Evolutionary conservation across 345 rosid genomes (phyloP), one percentile per base, ranked within the genome.

Genomic region (Punica granatum): DNA sequence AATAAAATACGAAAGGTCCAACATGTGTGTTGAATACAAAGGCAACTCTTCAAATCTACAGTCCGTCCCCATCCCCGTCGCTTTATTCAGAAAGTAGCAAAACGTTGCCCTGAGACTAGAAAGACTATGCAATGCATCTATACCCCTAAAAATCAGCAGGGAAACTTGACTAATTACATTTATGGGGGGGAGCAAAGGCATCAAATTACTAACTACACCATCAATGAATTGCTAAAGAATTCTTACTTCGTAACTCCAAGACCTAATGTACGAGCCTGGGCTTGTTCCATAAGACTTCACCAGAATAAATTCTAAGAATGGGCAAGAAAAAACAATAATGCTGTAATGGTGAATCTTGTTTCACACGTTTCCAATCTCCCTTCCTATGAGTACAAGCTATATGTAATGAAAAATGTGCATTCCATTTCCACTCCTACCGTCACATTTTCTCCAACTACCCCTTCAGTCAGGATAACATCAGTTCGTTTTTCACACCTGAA

Each of bases 401-500:
- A 28, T 56, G 33, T 56, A 56, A 56, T 11, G 23, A 56, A 26
- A 26, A 26, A 56, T 26, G 10, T 26, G 3, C 61, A 56, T n/a
- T 7, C 13, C 58, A 51, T 1, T n/a, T 28, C 61, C 25, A 26
- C 61, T 26, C 25, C 19, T 28, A 30, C 3, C 19, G 15, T 26
- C 61, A 11, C 3, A 56, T 30, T 56, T 54, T 56, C 33, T 26
- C 3, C 32, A n/a, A 26, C 61, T 28, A 56, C 49, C 18, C 28
- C 49, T 36, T 66, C 19, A 7, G 49, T 76, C 67, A 68, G 25
- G 79, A 71, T 48, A 68, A 56, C 46, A 69, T 49, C 2, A 73
- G 77, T 33, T 73, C 80, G n/a, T 77, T 69, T 4, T 28, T 28
- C 19, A 63, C 70, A 53, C 65, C 61, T 0, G 71, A 62, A 65